Percentiles rank a stretch among this genome's conserved stretches.
Evolutionary conservation across 2,329 filamentous ascomycete genomes (phyloP).

Genomic region (Colletotrichum shisoi): DNA sequence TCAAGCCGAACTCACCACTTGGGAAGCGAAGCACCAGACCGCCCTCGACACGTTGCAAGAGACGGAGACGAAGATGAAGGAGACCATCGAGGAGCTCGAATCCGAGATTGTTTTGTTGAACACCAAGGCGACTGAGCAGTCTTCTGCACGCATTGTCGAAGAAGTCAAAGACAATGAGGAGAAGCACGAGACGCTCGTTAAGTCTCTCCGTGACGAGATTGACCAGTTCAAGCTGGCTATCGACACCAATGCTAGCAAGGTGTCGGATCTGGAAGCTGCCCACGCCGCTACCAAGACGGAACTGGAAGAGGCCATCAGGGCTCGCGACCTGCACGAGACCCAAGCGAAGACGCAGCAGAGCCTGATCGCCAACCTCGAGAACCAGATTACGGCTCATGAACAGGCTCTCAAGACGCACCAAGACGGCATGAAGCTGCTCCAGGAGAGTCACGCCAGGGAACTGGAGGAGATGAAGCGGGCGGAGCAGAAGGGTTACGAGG

Average conservation of each 20-base stretch:
- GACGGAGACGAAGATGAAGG: conserved; percentile 75
- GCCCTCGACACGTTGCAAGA: conserved; percentile 74
- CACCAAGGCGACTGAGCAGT: conserved; percentile 57
- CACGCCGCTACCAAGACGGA: conserved; percentile 72
- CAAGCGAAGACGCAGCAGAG: conserved; percentile 58
- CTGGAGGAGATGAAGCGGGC: conserved; percentile 57
- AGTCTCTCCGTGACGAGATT: conserved; percentile 74
- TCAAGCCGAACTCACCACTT: conserved; percentile 73
- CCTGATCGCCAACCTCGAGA: conserved; percentile 62
- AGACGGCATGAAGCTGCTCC: conserved; percentile 59
- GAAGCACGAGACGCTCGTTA: conserved; percentile 67
- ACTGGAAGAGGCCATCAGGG: conserved; percentile 70
- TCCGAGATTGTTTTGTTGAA: conserved; percentile 62
- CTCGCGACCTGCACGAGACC: conserved; percentile 60
- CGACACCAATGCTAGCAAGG: conserved; percentile 70
- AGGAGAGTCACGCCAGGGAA: conserved; percentile 60
- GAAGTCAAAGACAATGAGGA: conserved; percentile 59
- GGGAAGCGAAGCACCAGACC: conserved; percentile 78
- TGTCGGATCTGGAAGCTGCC: conserved; percentile 76
- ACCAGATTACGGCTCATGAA: conserved; percentile 68
- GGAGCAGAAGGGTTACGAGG: conserved; percentile 65
- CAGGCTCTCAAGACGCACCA: conserved; percentile 64
- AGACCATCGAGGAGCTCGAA: conserved; percentile 78
- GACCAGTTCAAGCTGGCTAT: conserved; percentile 82
- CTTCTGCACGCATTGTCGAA: conserved; percentile 51